These are phyloP conservation scores for grape (Vitis vinifera) DNA, from an alignment of 164 flowering plant species.

Conservation along the genomic window DNA sequence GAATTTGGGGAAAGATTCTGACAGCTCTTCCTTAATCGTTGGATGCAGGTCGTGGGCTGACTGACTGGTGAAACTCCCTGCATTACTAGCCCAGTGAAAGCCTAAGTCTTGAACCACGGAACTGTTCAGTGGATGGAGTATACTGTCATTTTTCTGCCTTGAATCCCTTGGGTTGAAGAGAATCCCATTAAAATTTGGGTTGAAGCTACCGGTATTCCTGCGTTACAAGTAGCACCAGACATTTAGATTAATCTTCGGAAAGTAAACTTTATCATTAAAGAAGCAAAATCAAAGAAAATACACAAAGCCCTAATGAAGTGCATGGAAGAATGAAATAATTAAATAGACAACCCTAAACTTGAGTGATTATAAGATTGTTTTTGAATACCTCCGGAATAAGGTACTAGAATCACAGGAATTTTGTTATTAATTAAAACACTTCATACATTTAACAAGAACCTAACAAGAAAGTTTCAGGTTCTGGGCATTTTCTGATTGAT, in stretches of 20 bases:
- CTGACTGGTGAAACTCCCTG: constrained; percentile 22
- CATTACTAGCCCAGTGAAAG: constrained; percentile 33
- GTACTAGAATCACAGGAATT: neutral
- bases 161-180: constrained; percentile 21
- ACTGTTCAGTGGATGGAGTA: constrained; percentile 26
- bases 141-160: constrained; percentile 24
- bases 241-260: too few species aligned
- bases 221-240: neutral
- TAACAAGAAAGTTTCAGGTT: neutral
- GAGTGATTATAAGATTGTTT: too few species aligned
- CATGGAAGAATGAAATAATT: neutral
- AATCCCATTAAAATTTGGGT: constrained; percentile 5
- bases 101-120: constrained; percentile 49
- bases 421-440: neutral
- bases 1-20: constrained; percentile 35
- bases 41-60: constrained; percentile 31
- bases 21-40: constrained; percentile 43
- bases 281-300: neutral
- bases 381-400: too few species aligned
- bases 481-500: constrained; percentile 17
- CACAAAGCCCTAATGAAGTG: neutral
- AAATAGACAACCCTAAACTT: neutral
- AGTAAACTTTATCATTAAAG: too few species aligned
- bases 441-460: neutral
- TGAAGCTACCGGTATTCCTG: constrained; percentile 8